Percentiles rank a stretch among this genome's conserved stretches.
Conservation (phyloP, 257 asterid species). For the Solanum virginianum region DNA sequence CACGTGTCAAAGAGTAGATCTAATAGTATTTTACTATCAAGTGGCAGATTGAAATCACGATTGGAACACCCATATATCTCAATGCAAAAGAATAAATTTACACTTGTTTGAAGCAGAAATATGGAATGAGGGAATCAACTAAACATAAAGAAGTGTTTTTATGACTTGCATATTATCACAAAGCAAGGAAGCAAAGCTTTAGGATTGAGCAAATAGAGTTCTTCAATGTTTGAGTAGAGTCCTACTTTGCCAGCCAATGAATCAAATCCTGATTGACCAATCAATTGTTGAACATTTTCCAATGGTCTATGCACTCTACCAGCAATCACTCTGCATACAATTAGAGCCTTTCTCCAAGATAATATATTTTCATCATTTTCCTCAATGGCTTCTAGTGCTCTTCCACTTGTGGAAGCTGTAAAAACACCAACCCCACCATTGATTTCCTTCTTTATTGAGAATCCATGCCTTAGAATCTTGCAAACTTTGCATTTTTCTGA, state of each 20-base stretch:
- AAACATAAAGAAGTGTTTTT: background rate
- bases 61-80: background rate
- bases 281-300: constrained; percentile 59
- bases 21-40: background rate
- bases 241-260: constrained; percentile 91
- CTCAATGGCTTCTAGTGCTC: constrained; percentile 58
- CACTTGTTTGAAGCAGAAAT: background rate
- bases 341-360: constrained; percentile 36
- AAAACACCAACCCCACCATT: constrained; percentile 53
- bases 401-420: constrained; percentile 74
- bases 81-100: background rate
- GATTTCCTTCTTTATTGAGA: constrained; percentile 32
- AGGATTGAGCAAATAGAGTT: constrained; percentile 65
- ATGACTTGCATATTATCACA: constrained; percentile 61
- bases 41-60: background rate
- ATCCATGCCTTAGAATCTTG: constrained; percentile 53
- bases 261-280: constrained; percentile 72
- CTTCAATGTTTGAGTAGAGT: constrained; percentile 57
- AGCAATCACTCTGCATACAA: constrained; percentile 89
- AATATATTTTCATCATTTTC: background rate
- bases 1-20: background rate
- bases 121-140: background rate
- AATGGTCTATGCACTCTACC: constrained; percentile 88
- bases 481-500: constrained; percentile 59
- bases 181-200: constrained; percentile 94